Base-by-base conservation (phyloP, 1,139 yeast species). In the Saccharomyces hybrid region DNA sequence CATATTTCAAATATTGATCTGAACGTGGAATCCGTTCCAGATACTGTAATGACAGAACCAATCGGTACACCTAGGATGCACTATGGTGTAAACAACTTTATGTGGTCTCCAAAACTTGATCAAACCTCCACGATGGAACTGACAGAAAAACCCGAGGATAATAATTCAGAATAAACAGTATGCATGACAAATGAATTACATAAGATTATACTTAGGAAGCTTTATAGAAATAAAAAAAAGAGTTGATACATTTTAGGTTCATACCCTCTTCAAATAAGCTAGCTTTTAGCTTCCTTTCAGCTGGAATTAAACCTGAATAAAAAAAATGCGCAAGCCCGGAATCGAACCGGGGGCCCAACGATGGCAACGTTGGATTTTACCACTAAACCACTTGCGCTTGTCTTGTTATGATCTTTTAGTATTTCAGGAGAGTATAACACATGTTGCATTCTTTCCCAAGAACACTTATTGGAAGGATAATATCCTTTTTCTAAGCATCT, bases 341-440 rank as follows among this genome's bases (percentile, higher is more conserved):
- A 60, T 60, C 63, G 63, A 60, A 60, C 63, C 63, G 62, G 63
- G 63, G 63, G 63, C 63, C 62, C 63, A 60, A 19, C 23, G 23
- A 19, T 19, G 23, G 23, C 23, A 19, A 19, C 23, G 23, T 19
- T 19, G 23, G 23, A 19, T 19, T 19, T 19, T 19, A 19, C 23
- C 23, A 19, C 23, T 19, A 19, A 19, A 19, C 23, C 23, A 19
- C 23, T 19, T 19, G 23, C 23, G 23, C 23, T 19, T 19, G 3
- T 19, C 23, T 19, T 19, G 4, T 19, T 19, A 19, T 19, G 23
- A 19, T 2, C 23, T 19, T 19, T 19, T 19, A 19, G 2, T 19
- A 19, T 19, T 19, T 19, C 23, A 19, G 23, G 23, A 19, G 23
- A 19, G 3, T 19, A 19, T 19, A 19, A 19, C 23, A 19, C 23